Conservation (phyloP, 495 filamentous ascomycete genomes). For the Neurospora pannonica region DNA sequence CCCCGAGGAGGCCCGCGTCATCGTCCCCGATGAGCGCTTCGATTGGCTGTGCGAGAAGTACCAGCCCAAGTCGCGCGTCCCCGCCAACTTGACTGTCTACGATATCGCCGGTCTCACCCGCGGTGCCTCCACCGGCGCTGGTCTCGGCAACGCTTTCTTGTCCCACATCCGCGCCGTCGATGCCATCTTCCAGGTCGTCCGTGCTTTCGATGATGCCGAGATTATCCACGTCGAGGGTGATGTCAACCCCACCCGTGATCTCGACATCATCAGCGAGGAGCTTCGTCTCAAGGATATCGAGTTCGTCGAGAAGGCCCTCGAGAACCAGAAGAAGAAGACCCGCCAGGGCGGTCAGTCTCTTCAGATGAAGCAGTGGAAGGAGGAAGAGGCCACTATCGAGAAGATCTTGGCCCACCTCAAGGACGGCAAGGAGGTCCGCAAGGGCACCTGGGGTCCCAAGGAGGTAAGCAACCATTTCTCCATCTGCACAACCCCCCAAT, state of each 20-base stretch:
- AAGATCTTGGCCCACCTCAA: constrained; percentile 75
- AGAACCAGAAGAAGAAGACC: constrained; percentile 85
- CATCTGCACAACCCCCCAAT: constrained; percentile 2
- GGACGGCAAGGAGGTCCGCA: constrained; percentile 83
- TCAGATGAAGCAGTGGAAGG: constrained; percentile 95
- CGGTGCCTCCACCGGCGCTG: constrained; percentile 93
- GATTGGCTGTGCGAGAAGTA: constrained; percentile 95
- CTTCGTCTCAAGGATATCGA: constrained; percentile 97
- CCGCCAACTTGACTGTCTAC: constrained; percentile 96
- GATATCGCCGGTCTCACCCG: constrained; percentile 97
- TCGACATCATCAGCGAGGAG: constrained; percentile 95
- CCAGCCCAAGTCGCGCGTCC: constrained; percentile 91
- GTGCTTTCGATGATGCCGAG: constrained; percentile 98
- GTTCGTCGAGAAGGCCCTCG: constrained; percentile 91
- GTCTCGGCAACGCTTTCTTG: constrained; percentile 95
- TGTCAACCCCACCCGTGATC: constrained; percentile 86
- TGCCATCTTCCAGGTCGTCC: constrained; percentile 98
- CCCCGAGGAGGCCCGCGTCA: constrained; percentile 94
- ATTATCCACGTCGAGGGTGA: constrained; percentile 99
- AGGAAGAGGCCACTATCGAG: constrained; percentile 87
- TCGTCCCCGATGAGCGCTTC: constrained; percentile 92
- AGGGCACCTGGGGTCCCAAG: constrained; percentile 82
- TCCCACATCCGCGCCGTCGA: constrained; percentile 99
- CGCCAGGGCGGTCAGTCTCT: constrained; percentile 87
- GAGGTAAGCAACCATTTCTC: constrained; percentile 61